Conservation (phyloP, 2,329 filamentous ascomycete species). For the Aspergillus niger region DNA sequence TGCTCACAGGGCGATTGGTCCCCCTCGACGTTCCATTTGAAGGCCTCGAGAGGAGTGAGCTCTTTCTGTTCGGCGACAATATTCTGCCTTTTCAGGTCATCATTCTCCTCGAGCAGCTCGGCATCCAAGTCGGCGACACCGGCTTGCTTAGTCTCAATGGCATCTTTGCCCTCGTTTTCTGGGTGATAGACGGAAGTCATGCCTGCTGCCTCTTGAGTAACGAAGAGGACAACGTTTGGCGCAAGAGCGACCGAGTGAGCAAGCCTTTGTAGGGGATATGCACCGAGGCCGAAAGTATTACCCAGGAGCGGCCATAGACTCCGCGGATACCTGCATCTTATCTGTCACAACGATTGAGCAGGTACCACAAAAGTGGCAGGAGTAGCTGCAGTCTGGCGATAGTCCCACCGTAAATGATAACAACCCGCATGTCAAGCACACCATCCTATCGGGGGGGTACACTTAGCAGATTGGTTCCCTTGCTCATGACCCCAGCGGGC, state of each 20-base stretch:
- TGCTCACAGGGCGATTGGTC: conserved; percentile 41
- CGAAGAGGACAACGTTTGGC: neutral
- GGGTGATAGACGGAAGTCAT: neutral
- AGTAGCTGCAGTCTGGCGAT: neutral
- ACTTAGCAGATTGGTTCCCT: no score
- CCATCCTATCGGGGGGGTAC: neutral
- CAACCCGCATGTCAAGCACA: conserved; percentile 5
- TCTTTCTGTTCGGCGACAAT: conserved; percentile 28
- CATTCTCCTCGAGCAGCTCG: neutral
- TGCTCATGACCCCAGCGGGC: neutral
- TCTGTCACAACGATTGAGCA: neutral
- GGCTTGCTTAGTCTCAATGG: neutral
- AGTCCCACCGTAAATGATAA: conserved; percentile 8
- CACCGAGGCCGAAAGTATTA: no score
- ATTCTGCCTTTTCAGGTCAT: neutral
- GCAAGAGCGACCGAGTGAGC: neutral
- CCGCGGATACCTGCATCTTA: conserved; percentile 1
- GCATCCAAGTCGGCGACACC: neutral
- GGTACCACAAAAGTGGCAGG: neutral
- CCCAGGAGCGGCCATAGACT: neutral
- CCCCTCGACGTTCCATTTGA: conserved; percentile 41
- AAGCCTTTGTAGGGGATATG: neutral
- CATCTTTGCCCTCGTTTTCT: neutral
- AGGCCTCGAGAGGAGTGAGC: conserved; percentile 38
- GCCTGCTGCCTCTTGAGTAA: neutral